Evolutionary conservation across 2,329 filamentous ascomycete species (phyloP), one percentile per base, ranked within the genome.

Genomic region (Fusarium verticillioides): DNA sequence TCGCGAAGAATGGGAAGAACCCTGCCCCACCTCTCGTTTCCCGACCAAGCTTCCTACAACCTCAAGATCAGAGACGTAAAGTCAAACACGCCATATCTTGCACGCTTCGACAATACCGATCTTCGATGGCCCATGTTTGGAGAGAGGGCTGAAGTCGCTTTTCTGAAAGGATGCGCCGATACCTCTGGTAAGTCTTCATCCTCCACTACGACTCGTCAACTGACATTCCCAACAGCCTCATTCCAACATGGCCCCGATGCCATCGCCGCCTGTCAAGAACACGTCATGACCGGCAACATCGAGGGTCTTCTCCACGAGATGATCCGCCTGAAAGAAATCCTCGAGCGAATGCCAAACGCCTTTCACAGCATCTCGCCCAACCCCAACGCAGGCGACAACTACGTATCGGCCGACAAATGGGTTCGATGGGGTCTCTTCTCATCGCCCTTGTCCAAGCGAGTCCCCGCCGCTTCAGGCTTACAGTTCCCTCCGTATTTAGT

Each of bases 341-440:
- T 88, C 9, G 86, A 88, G 66, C 81, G 84, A 44, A 86, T 88
- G 82, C 85, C 86, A 4, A 86, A 86, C 54, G 86, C 86, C 16
- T 88, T 89, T 60, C 87, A 88, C 73, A 84, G 85, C 62, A 88
- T 89, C 68, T 86, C 85, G 1, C 82, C 86, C 2, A 88, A 88
- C 67, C 86, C 86, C 8, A 87, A 83, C 63, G 85, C 85, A 0
- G 86, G 85, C 0, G 85, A 87, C 11, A 87, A 87, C 72, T 87
- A 85, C 60, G 85, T 87, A 0, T 84, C 85, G 0, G 85, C 82
- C 5, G 83, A 84, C 30, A 82, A 85, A 53, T 87, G 84, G 85
- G 82, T 86, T n/a, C 82, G 85, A 26, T 87, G 85, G 85, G 85
- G 79, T 7, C 85, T 87, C 66, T 88, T 88, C 73, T 86, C 84